Evolutionary conservation across 805 yeast genomes (phyloP), one percentile per base, ranked within the genome.

Genomic region (Candida vaughaniae): DNA sequence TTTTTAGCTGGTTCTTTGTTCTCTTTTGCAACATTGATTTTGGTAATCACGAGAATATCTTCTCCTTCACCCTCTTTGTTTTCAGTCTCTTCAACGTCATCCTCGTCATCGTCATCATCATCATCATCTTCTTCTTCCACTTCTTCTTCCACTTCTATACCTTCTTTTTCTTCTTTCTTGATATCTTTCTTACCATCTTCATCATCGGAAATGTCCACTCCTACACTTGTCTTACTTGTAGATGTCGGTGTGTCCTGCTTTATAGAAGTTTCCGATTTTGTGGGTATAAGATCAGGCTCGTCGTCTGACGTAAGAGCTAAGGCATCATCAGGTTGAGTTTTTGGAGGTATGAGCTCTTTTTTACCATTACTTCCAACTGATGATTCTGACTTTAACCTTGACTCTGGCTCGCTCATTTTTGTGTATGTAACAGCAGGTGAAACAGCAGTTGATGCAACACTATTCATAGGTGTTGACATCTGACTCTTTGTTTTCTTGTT

Each of bases 21-120:
- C 12, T 36, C 34, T 16, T 40, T 38, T 10, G 46, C 41, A 6
- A 45, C 50, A 17, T 51, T 46, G 12, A 60, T 53, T 33, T 55
- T 52, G 9, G 62, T 48, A 4, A 61, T 57, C 18, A 62, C 49
- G 22, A 62, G 46, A 5, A 52, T 52, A 33, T 61, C 66, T 14
- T 56, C 66, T n/a, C 49, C 53, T 10, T 56, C 66, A 16, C 48
- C 52, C 6, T 46, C 47, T 14, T 47, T 18, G 9, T 36, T 41
- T 22, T 39, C 42, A 6, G 23, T 31, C 14, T 39, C 47, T 7
- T 34, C 47, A 6, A 33, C 46, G 4, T 44, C 41, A 11, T 41
- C 43, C 4, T 38, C 45, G 3, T 43, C 47, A 11, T 40, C 43
- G 2, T 35, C 42, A 1, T 38, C 45, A 6, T 39, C 44, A 11